Conservation (phyloP, 495 filamentous ascomycete species). For the Astrocystis sublimbata region DNA sequence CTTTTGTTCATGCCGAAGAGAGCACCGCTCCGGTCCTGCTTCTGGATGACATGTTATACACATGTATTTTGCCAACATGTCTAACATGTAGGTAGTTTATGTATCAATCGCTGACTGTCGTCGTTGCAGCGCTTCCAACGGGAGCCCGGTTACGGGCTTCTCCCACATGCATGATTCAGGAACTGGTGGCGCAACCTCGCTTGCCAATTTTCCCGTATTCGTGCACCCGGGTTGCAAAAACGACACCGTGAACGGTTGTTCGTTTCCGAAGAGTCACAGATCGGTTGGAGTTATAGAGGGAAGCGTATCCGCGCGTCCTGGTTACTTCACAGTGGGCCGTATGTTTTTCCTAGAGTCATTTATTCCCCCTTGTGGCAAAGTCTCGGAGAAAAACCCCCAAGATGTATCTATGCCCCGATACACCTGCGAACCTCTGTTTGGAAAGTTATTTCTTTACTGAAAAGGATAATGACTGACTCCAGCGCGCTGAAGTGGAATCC, state of each 20-base stretch:
- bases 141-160: constrained; percentile 60
- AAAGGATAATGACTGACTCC: too few species aligned
- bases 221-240: constrained; percentile 59
- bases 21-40: neutral
- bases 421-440: too few species aligned
- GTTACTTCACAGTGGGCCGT: constrained; percentile 62
- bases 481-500: too few species aligned
- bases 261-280: constrained; percentile 53
- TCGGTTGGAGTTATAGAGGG: constrained; percentile 47
- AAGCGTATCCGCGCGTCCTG: constrained; percentile 57
- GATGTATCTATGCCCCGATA: too few species aligned
- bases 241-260: constrained; percentile 60
- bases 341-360: too few species aligned
- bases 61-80: too few species aligned
- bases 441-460: too few species aligned
- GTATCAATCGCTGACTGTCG: constrained; percentile 34
- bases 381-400: too few species aligned
- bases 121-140: constrained; percentile 54
- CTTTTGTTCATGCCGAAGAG: neutral
- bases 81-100: too few species aligned
- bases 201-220: constrained; percentile 72
- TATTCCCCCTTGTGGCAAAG: too few species aligned
- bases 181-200: constrained; percentile 61
- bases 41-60: too few species aligned
- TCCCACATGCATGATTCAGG: constrained; percentile 65